Evolutionary conservation across 768 basidiomycete species (phyloP), one percentile per base, ranked within the genome.

Genomic region (Pleurotus platypus): DNA sequence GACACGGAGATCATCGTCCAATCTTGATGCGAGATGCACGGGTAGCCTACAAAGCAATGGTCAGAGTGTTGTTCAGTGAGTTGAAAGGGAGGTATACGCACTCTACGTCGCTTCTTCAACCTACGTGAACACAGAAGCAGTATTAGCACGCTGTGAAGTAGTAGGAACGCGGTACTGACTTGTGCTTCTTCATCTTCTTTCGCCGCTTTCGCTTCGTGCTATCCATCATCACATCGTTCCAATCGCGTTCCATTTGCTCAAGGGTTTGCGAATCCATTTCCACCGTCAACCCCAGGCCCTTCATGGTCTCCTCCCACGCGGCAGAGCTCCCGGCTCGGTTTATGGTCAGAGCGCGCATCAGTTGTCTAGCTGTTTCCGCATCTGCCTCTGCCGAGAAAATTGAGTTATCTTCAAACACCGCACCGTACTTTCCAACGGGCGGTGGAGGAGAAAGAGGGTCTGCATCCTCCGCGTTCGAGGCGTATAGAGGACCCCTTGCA

Each of bases 101-200:
- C 92, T 76, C 85, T 89, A 81, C 94, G 81, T 63, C 92, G 85
- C 79, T 95, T 95, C 85, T 87, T 91, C 66, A 92, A 81, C 77
- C 92, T 93, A 60, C n/a, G 5, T 61, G 11, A 35, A 35, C 30
- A 11, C 2, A 49, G 58, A 50, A 49, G n/a, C 60, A 35, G 58
- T 24, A 49, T 8, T 20, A 20, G 49, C 42, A 57, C 47, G 55
- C 35, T 24, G 45, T 54, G 57, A 57, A 57, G 16, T 13, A 39
- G 49, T n/a, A 37, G 57, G 54, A 45, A 43, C 55, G 22, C 24
- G 48, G 24, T 2, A 79, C 90, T 72, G 66, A 93, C 92, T 95
- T 95, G 71, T 96, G 94, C 75, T 94, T 96, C 82, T 89, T 92
- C 87, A 96, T 96, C 85, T 95, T 96, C 85, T 86, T 89, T 78